These are phyloP conservation scores for Coemansia erecta DNA, from an alignment of 192 early-diverging fungal species.

Conservation along the genomic window DNA sequence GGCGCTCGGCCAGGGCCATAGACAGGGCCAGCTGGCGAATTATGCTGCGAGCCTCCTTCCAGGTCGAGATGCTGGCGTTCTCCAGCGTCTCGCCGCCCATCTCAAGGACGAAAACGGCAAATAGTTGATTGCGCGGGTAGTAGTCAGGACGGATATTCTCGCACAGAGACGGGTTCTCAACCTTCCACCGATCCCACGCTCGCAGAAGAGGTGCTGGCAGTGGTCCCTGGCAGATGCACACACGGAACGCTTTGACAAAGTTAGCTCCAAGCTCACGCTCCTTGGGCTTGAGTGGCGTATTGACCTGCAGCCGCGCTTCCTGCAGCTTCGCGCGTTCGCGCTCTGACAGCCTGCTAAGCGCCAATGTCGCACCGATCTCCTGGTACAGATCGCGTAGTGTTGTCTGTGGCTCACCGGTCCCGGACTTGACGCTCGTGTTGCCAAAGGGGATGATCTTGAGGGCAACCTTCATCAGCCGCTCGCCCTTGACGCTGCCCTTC, in stretches of 20 bases:
- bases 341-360: conserved; percentile 54
- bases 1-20: conserved; percentile 58
- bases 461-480: conserved; percentile 60
- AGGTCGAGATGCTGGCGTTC: conserved; percentile 53
- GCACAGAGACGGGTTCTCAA: conserved; percentile 55
- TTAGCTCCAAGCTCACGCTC: conserved; percentile 45
- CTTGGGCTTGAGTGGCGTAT: conserved; percentile 41
- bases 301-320: conserved; percentile 40
- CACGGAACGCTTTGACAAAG: conserved; percentile 56
- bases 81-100: conserved; percentile 74
- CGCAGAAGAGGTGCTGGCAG: conserved; percentile 65
- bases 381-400: conserved; percentile 60
- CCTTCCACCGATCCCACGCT: conserved; percentile 70
- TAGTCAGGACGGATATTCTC: conserved; percentile 76
- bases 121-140: conserved; percentile 66
- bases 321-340: conserved; percentile 40
- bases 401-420: conserved; percentile 50
- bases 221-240: conserved; percentile 65
- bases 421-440: conserved; percentile 36
- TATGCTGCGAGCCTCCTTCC: conserved; percentile 64
- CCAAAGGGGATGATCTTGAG: conserved; percentile 85
- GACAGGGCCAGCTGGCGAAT: conserved; percentile 65
- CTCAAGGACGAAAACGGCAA: conserved; percentile 67
- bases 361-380: conserved; percentile 60
- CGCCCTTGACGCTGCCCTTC: conserved; percentile 39